Evolutionary conservation across 768 basidiomycete genomes (phyloP).

Genomic region (Phaffia tasmanica): DNA sequence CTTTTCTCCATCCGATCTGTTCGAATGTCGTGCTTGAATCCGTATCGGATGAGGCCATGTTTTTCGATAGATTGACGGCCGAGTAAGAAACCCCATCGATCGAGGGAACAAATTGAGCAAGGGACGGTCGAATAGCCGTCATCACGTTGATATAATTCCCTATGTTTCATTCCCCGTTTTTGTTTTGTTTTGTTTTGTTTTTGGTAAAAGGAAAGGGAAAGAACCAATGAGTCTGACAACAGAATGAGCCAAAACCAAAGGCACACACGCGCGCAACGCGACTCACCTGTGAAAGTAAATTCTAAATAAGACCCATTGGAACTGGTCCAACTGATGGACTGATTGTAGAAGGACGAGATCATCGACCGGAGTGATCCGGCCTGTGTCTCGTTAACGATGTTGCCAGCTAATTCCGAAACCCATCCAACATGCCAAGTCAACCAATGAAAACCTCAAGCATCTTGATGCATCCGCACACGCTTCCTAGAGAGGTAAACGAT

Average conservation of each 20-base stretch:
- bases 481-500: background rate
- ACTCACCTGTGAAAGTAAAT: background rate
- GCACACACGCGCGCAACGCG: background rate
- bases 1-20: slow-evolving; percentile 10
- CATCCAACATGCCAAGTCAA: background rate
- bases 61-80: slow-evolving; percentile 1
- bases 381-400: slow-evolving; percentile 11
- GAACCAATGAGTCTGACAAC: background rate
- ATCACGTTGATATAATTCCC: slow-evolving; percentile 8
- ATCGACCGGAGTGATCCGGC: background rate
- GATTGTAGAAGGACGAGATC: background rate
- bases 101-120: slow-evolving; percentile 14
- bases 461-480: no score
- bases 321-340: slow-evolving; percentile 16
- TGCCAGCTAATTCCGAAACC: background rate
- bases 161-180: background rate
- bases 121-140: background rate
- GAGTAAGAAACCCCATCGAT: slow-evolving; percentile 6
- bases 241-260: slow-evolving; percentile 3
- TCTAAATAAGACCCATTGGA: background rate
- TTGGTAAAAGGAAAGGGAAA: background rate
- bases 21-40: background rate
- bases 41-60: background rate
- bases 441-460: background rate
- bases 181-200: no score